Evolutionary conservation across 2,329 filamentous ascomycete species (phyloP).

Genomic region (Pyrenochaeta sp.): DNA sequence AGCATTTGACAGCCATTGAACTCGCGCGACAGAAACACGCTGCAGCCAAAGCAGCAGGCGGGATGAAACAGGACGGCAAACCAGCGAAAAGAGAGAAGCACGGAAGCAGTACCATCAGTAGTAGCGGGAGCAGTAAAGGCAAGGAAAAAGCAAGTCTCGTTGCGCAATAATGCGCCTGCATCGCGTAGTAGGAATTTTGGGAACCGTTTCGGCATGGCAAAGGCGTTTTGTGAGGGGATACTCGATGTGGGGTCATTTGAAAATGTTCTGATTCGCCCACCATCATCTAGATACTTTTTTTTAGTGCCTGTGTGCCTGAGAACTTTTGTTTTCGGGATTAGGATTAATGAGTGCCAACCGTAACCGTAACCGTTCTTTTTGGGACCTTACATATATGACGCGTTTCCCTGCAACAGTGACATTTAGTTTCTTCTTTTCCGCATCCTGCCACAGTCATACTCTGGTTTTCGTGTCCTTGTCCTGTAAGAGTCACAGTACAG

Average conservation of each 20-base stretch:
- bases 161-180: slow-evolving; percentile 26
- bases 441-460: too few species aligned
- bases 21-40: slow-evolving; percentile 65
- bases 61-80: slow-evolving; percentile 41
- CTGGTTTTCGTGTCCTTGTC: too few species aligned
- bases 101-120: slow-evolving; percentile 16
- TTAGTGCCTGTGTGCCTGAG: slow-evolving; percentile 20
- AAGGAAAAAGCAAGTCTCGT: slow-evolving; percentile 34
- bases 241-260: slow-evolving; percentile 14
- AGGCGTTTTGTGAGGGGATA: slow-evolving; percentile 23
- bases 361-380: too few species aligned
- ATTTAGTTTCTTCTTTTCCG: too few species aligned
- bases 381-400: slow-evolving; percentile 6
- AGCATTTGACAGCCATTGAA: slow-evolving; percentile 55
- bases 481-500: too few species aligned
- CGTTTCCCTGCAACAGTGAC: too few species aligned
- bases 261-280: slow-evolving; percentile 31
- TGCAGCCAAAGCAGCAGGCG: slow-evolving; percentile 51
- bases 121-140: slow-evolving; percentile 22
- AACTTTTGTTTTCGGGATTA: too few species aligned
- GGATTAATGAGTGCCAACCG: too few species aligned
- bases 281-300: slow-evolving; percentile 45
- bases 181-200: slow-evolving; percentile 16
- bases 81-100: slow-evolving; percentile 22
- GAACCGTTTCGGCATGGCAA: slow-evolving; percentile 30